Conservation (phyloP, 352 stramenopile genomes). For the Halophytophthora polymorphica region DNA sequence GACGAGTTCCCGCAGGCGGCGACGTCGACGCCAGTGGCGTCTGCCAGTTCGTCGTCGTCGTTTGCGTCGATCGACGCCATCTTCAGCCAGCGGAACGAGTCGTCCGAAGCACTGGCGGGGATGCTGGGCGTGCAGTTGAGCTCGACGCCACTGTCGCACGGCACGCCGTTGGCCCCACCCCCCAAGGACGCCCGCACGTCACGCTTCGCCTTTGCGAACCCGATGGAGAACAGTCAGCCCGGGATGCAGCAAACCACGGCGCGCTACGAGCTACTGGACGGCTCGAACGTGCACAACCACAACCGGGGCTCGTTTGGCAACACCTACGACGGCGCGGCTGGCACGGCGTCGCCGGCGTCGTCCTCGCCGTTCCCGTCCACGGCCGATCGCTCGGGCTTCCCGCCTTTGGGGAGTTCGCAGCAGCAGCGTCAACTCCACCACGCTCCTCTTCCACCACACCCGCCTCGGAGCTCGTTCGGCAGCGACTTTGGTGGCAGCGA, state of each 20-base stretch:
- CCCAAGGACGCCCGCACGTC: constrained; percentile 52
- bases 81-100: constrained; percentile 72
- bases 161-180: constrained; percentile 21
- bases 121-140: constrained; percentile 61
- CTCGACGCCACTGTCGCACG: constrained; percentile 39
- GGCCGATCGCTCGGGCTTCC: constrained; percentile 36
- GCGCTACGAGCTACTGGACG: constrained; percentile 31
- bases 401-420: constrained; percentile 33
- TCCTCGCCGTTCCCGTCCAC: constrained; percentile 29
- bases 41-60: constrained; percentile 39
- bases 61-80: constrained; percentile 85
- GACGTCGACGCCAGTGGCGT: constrained; percentile 4
- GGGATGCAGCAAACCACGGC: constrained; percentile 8
- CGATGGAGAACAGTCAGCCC: constrained; percentile 20
- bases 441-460: constrained; percentile 20
- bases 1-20: constrained; percentile 15
- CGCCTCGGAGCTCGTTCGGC: constrained; percentile 28
- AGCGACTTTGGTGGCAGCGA: constrained; percentile 26
- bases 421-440: constrained; percentile 16
- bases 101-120: constrained; percentile 66
- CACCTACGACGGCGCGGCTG: constrained; percentile 13
- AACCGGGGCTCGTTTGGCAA: constrained; percentile 21
- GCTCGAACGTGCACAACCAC: constrained; percentile 24
- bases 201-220: constrained; percentile 81
- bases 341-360: constrained; percentile 5